Percentiles rank a stretch among this genome's conserved stretches.
These are phyloP conservation scores for Russula dissimulans DNA, from an alignment of 768 basidiomycete species.

Conservation along the genomic window DNA sequence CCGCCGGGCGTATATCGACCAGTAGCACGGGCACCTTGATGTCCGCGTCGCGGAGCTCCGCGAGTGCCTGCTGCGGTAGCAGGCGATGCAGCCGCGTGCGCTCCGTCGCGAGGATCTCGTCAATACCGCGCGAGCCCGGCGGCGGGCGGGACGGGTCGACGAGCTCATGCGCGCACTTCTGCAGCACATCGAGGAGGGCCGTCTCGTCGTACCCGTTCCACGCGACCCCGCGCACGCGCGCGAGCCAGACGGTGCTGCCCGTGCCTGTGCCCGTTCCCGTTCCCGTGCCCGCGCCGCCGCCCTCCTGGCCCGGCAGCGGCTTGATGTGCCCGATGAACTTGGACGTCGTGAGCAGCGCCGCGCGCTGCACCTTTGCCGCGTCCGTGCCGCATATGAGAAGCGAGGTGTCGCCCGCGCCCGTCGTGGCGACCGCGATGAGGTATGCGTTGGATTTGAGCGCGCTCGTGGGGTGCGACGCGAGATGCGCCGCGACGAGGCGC, in stretches of 20 bases:
- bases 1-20: constrained; percentile 66
- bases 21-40: constrained; percentile 57
- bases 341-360: constrained; percentile 51
- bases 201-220: constrained; percentile 49
- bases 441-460: constrained; percentile 31
- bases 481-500: constrained; percentile 39
- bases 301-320: constrained; percentile 17
- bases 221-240: constrained; percentile 46
- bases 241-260: constrained; percentile 29
- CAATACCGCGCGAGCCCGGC: constrained; percentile 52
- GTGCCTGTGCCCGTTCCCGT: too few relatives aligned
- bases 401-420: constrained; percentile 27
- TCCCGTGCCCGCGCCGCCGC: neutral
- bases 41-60: constrained; percentile 40
- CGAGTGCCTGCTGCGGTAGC: constrained; percentile 48
- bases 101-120: constrained; percentile 45
- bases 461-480: constrained; percentile 40
- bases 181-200: constrained; percentile 63
- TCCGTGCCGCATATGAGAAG: constrained; percentile 54
- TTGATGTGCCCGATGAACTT: constrained; percentile 62
- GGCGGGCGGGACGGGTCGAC: constrained; percentile 57
- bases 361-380: constrained; percentile 51
- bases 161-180: constrained; percentile 48
- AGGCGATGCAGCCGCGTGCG: constrained; percentile 59
- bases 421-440: constrained; percentile 49